Percentiles rank a stretch among this genome's conserved stretches.
These are phyloP conservation scores for Urostyla sp. DNA, from an alignment of 73 alveolate species.

Conservation along the genomic window DNA sequence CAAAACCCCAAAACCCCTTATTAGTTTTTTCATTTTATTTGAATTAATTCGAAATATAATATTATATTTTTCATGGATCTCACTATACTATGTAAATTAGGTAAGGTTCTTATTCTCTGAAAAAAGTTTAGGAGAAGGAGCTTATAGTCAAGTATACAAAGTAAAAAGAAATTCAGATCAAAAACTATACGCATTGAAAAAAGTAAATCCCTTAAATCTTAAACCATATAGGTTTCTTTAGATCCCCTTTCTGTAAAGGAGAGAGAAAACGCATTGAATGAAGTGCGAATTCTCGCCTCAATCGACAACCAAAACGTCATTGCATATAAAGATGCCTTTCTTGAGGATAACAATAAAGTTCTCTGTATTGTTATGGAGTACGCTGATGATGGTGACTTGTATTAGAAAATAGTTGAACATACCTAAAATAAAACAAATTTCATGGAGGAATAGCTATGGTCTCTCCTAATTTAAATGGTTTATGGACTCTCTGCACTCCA, in stretches of 20 bases:
- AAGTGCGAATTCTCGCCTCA: conserved; percentile 47
- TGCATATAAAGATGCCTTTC: conserved; percentile 44
- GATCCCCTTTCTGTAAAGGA: conserved; percentile 39
- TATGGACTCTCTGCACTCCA: conserved; percentile 40
- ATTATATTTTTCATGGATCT: conserved; percentile 35
- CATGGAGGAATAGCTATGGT: conserved; percentile 34
- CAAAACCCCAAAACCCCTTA: too few species aligned
- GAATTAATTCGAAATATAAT: too few species aligned
- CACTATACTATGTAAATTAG: conserved; percentile 18
- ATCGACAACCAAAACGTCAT: conserved; percentile 38
- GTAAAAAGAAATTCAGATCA: conserved; percentile 63
- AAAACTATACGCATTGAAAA: conserved; percentile 55
- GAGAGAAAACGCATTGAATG: conserved; percentile 39
- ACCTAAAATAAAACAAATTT: conserved; percentile 32
- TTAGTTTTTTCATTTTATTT: too few species aligned
- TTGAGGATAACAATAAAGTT: conserved; percentile 38
- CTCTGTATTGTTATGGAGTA: conserved; percentile 74
- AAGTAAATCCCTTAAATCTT: not conserved
- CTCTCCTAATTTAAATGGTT: conserved; percentile 22
- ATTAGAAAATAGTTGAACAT: conserved; percentile 69
- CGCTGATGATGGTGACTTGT: conserved; percentile 84
- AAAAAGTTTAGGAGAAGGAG: conserved; percentile 59
- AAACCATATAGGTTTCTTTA: conserved; percentile 15
- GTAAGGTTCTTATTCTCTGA: not conserved
- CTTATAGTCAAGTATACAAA: conserved; percentile 61